phyloP scores from a whole-genome alignment of 352 stramenopile species.

The Globisporangium paddicum region DNA sequence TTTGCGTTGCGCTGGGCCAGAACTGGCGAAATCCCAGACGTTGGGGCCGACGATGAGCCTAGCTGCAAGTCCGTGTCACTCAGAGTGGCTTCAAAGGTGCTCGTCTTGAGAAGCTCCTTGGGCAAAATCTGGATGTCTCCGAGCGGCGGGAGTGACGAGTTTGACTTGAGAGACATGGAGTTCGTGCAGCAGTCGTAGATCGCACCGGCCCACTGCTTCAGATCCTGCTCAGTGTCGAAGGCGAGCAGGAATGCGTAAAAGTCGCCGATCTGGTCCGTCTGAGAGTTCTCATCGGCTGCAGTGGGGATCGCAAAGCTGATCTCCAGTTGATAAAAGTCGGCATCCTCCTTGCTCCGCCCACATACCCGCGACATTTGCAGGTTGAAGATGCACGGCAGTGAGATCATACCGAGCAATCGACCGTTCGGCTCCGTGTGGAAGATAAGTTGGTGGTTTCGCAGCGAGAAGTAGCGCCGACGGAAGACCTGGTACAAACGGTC shows the following conservation, averaged over 20 bases:
- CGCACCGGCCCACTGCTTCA: conserved; percentile 67
- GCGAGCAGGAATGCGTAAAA: conserved; percentile 77
- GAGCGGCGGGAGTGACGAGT: conserved; percentile 47
- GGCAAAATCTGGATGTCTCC: conserved; percentile 78
- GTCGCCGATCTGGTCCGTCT: conserved; percentile 65
- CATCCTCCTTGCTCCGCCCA: conserved; percentile 50
- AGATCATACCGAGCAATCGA: conserved; percentile 69
- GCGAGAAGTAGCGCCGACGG: conserved; percentile 72
- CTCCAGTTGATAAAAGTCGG: conserved; percentile 82
- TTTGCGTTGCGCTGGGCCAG: conserved; percentile 7
- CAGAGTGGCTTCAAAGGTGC: conserved; percentile 56
- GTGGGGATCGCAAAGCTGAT: conserved; percentile 78
- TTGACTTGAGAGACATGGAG: conserved; percentile 80
- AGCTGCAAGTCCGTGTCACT: conserved; percentile 36
- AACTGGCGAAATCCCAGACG: conserved; percentile 12
- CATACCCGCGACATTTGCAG: conserved; percentile 81
- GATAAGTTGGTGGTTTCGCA: conserved; percentile 82
- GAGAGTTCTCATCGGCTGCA: conserved; percentile 46
- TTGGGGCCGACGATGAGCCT: conserved; percentile 1
- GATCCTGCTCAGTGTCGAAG: conserved; percentile 67
- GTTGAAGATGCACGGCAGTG: conserved; percentile 76
- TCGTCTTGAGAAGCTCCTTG: conserved; percentile 82
- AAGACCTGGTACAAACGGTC: conserved; percentile 85
- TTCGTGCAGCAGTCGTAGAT: conserved; percentile 88
- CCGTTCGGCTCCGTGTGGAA: conserved; percentile 70